These are phyloP conservation scores for Fusarium sp. DNA, from an alignment of 2,329 filamentous ascomycete species.

Conservation along the genomic window DNA sequence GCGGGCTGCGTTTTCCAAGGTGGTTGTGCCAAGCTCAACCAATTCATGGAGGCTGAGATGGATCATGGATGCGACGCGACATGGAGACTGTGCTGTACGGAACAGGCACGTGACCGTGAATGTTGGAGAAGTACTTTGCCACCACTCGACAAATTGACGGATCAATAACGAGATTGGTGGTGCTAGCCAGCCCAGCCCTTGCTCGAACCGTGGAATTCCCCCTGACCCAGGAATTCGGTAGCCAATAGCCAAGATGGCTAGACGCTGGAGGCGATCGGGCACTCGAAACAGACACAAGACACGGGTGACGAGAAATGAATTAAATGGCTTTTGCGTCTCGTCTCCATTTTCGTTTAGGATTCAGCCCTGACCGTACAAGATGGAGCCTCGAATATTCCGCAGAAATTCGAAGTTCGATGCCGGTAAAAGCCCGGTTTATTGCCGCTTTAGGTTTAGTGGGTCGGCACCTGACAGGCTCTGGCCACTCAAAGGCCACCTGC, in stretches of 20 bases:
- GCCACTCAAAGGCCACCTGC: slow-evolving; percentile 26
- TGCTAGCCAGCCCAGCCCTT: slow-evolving; percentile 19
- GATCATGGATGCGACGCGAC: slow-evolving; percentile 27
- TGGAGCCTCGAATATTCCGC: slow-evolving; percentile 15
- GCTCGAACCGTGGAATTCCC: slow-evolving; percentile 14
- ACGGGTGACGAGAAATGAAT: slow-evolving; percentile 7
- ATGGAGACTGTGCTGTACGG: slow-evolving; percentile 7
- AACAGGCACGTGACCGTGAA: slow-evolving; percentile 24
- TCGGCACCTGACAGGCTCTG: slow-evolving; percentile 12
- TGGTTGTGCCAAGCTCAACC: not conserved
- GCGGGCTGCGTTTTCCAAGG: not conserved
- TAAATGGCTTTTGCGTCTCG: slow-evolving; percentile 27
- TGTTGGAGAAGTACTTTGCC: slow-evolving; percentile 29
- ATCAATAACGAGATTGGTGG: slow-evolving; percentile 19
- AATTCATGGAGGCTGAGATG: slow-evolving; percentile 11
- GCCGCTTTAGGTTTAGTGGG: slow-evolving; percentile 35
- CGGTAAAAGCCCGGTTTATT: slow-evolving; percentile 48
- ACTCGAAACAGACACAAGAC: slow-evolving; percentile 15
- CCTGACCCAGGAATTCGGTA: slow-evolving; percentile 36
- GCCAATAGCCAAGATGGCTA: slow-evolving; percentile 23
- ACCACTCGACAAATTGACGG: slow-evolving; percentile 11
- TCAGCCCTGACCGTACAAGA: slow-evolving; percentile 48
- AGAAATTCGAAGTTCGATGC: slow-evolving; percentile 23
- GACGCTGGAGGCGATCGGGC: not conserved
- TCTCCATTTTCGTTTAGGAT: slow-evolving; percentile 48